Evolutionary conservation across 345 rosid genomes (phyloP), one percentile per base, ranked within the genome.

Genomic region (Salix dunnii): DNA sequence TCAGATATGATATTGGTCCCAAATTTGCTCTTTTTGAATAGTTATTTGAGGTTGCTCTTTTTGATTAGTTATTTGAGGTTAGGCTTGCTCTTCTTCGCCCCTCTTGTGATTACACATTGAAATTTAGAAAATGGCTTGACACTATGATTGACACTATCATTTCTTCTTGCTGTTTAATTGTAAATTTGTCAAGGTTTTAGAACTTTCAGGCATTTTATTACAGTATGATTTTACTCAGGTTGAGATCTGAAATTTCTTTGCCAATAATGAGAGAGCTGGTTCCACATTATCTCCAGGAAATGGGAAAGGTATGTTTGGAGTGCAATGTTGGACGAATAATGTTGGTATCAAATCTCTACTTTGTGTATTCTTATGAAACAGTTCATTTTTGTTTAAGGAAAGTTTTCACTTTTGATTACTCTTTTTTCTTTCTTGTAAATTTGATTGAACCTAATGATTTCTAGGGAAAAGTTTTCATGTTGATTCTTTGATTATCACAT

Each of bases 251-350:
- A 86, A 91, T 96, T 85, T 89, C 96, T 79, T 87, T 96, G 82
- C 99, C 98, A 60, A 90, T 96, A 64, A 87, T 91, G 91, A 96
- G 88, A 90, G 98, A 96, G 82, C 87, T 96, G 85, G 88, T 91
- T 86, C 98, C 98, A 20, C 97, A 96, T 85, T 96, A 96, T 87
- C 98, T 96, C 76, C 98, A 91, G 82, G 98, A 93, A 77, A 73
- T 86, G 27, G 88, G 94, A 80, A 96, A 93, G 96, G 99, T 96
- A 88, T 70, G 85, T 74, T 74, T 38, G 27, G 38, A 72, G 48
- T 43, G 68, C 71, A 82, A 36, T 65, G 20, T 55, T 6, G 46
- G 55, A 1, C 5, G 25, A 17, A 25, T 53, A 40, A 53, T 61
- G 42, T 31, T 7, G 70, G 21, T 42, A 35, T 46, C 17, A 18